These are phyloP conservation scores for Erysimum cheiranthoides DNA, from an alignment of 345 rosid species.

Conservation along the genomic window DNA sequence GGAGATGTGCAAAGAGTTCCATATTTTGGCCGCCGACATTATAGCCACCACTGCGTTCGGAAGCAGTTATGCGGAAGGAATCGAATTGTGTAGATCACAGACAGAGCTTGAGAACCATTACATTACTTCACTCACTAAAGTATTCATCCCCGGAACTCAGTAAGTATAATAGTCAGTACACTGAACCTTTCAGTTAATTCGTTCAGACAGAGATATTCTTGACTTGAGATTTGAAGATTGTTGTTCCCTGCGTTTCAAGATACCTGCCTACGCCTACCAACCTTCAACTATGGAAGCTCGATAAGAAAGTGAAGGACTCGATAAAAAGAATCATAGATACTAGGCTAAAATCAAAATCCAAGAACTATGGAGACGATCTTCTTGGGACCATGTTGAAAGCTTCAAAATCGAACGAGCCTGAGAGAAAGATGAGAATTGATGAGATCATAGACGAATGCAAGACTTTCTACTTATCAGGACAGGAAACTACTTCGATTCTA, in stretches of 20 bases:
- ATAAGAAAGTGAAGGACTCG: constrained; percentile 41
- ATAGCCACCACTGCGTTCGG: constrained; percentile 54
- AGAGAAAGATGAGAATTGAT: constrained; percentile 32
- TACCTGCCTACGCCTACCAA: constrained; percentile 53
- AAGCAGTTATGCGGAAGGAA: constrained; percentile 46
- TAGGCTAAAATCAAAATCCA: constrained; percentile 33
- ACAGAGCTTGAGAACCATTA: constrained; percentile 35
- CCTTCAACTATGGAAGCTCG: constrained; percentile 50
- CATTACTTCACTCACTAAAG: constrained; percentile 3
- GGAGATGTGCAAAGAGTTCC: constrained; percentile 38
- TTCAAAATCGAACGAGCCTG: not conserved
- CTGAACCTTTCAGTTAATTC: not conserved
- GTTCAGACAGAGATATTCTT: not conserved
- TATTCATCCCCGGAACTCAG: constrained; percentile 52
- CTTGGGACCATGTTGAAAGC: constrained; percentile 46
- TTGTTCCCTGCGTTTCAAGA: constrained; percentile 27
- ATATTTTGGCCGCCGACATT: constrained; percentile 48
- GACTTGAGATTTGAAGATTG: not conserved
- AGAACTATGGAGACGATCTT: constrained; percentile 45
- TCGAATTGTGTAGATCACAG: constrained; percentile 48
- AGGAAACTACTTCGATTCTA: constrained; percentile 51
- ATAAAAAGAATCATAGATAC: constrained; percentile 36
- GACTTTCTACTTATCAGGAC: constrained; percentile 54
- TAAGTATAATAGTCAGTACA: constrained; percentile 3
- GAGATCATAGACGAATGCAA: constrained; percentile 58